phyloP scores from a whole-genome alignment of 179 eudicot genomes.

The Amaranthus tricolor region DNA sequence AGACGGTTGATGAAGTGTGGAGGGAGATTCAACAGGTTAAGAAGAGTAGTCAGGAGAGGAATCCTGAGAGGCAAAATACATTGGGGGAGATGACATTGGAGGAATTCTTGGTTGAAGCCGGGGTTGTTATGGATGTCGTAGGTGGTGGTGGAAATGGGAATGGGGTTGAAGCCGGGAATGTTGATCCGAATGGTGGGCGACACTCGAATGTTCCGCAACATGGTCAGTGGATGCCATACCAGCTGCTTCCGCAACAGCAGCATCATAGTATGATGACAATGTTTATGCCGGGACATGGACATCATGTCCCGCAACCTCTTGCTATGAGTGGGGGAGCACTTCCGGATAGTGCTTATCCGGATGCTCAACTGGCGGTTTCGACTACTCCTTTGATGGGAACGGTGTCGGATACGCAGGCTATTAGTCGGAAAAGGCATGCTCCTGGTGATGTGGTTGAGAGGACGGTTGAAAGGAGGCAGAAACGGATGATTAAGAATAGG shows the following conservation, averaged over 20 bases:
- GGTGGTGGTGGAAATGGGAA: slow-evolving; percentile 10
- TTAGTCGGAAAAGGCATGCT: slow-evolving; percentile 37
- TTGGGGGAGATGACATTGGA: slow-evolving; percentile 54
- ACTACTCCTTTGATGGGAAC: slow-evolving; percentile 31
- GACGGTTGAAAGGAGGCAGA: slow-evolving; percentile 63
- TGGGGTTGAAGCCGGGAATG: slow-evolving; percentile 17
- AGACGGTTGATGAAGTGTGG: slow-evolving; percentile 52
- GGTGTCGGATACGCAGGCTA: slow-evolving; percentile 25
- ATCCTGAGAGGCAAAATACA: slow-evolving; percentile 33
- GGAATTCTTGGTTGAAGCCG: slow-evolving; percentile 47
- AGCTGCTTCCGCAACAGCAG: slow-evolving; percentile 31
- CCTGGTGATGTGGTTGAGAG: slow-evolving; percentile 44
- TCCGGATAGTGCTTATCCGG: slow-evolving; percentile 33
- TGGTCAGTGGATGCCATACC: slow-evolving; percentile 38
- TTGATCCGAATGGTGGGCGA: slow-evolving; percentile 22
- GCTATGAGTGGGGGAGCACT: slow-evolving; percentile 29
- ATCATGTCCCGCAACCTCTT: slow-evolving; percentile 25
- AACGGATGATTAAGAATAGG: slow-evolving; percentile 67
- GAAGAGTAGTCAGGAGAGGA: slow-evolving; percentile 21
- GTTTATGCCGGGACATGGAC: slow-evolving; percentile 32
- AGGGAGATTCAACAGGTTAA: slow-evolving; percentile 42
- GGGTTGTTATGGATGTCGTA: slow-evolving; percentile 34
- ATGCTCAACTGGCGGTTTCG: slow-evolving; percentile 29
- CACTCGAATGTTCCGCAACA: slow-evolving; percentile 27
- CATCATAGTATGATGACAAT: slow-evolving; percentile 35